These are phyloP conservation scores for Pyrus hybrid DNA, from an alignment of 331 rosid genomes.

Conservation along the genomic window DNA sequence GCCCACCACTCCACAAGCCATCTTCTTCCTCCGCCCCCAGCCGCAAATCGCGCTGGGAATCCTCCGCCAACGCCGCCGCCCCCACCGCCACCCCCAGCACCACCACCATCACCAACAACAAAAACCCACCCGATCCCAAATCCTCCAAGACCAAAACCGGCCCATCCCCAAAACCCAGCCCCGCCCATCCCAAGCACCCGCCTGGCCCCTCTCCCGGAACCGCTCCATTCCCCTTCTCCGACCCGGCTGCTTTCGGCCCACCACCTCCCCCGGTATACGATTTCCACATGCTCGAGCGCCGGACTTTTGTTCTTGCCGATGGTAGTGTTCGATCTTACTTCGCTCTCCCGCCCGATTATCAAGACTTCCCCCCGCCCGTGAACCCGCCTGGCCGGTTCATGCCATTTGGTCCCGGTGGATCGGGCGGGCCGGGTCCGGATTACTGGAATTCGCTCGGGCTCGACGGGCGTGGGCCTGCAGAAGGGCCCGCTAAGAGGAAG, in stretches of 20 bases:
- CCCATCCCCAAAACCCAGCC: slow-evolving; percentile 35
- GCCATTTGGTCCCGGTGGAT: slow-evolving; percentile 23
- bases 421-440: slow-evolving; percentile 32
- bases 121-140: slow-evolving; percentile 31
- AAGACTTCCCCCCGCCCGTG: slow-evolving; percentile 43
- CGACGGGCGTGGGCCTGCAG: slow-evolving; percentile 38
- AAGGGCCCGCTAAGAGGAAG: slow-evolving; percentile 53
- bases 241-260: slow-evolving; percentile 48
- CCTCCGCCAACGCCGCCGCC: slow-evolving; percentile 15
- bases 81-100: background rate
- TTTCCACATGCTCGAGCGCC: slow-evolving; percentile 98
- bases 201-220: slow-evolving; percentile 28
- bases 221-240: slow-evolving; percentile 39
- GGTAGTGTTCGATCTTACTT: slow-evolving; percentile 86
- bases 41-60: slow-evolving; percentile 90
- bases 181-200: background rate
- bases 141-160: slow-evolving; percentile 20
- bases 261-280: slow-evolving; percentile 87
- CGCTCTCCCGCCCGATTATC: slow-evolving; percentile 85
- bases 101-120: slow-evolving; percentile 7
- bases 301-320: slow-evolving; percentile 79
- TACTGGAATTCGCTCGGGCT: slow-evolving; percentile 55
- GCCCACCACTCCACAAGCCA: slow-evolving; percentile 26
- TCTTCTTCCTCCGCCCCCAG: slow-evolving; percentile 38
- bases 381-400: slow-evolving; percentile 33